Conservation (phyloP, 2,329 filamentous ascomycete species). For the Plenodomus lindquistii region DNA sequence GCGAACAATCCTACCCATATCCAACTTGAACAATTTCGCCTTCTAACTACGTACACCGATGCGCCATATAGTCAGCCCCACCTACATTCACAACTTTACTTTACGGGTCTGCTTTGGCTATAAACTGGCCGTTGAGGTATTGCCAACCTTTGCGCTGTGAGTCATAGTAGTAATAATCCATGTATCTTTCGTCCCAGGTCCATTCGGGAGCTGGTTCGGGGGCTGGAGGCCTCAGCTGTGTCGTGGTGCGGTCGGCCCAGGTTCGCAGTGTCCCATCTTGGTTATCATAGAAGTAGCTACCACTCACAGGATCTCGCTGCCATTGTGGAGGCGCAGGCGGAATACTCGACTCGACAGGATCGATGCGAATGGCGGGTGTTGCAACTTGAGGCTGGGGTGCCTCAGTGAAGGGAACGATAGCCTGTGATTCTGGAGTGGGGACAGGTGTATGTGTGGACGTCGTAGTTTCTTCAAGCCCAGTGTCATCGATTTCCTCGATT, state of each 20-base stretch:
- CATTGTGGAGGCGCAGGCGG: not conserved
- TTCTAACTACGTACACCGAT: too few species aligned
- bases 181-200: not conserved
- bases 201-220: not conserved
- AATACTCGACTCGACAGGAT: not conserved
- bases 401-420: not conserved
- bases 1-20: too few species aligned
- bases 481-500: not conserved
- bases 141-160: not conserved
- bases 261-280: not conserved
- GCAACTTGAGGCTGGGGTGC: not conserved
- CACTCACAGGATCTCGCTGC: not conserved
- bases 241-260: not conserved
- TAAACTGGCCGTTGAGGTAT: not conserved
- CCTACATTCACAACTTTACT: too few species aligned
- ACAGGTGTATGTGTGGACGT: not conserved
- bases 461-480: not conserved
- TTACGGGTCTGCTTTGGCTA: not conserved
- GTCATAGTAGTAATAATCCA: not conserved
- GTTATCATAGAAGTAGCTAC: not conserved
- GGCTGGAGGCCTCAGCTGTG: not conserved
- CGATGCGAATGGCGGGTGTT: not conserved
- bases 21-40: too few species aligned
- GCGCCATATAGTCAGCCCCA: too few species aligned
- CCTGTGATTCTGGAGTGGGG: not conserved